A percentile compares a stretch with the other conserved stretches of the same genome.
Evolutionary conservation across 768 basidiomycete genomes (phyloP).

Genomic region (Glaciozyma martinii): DNA sequence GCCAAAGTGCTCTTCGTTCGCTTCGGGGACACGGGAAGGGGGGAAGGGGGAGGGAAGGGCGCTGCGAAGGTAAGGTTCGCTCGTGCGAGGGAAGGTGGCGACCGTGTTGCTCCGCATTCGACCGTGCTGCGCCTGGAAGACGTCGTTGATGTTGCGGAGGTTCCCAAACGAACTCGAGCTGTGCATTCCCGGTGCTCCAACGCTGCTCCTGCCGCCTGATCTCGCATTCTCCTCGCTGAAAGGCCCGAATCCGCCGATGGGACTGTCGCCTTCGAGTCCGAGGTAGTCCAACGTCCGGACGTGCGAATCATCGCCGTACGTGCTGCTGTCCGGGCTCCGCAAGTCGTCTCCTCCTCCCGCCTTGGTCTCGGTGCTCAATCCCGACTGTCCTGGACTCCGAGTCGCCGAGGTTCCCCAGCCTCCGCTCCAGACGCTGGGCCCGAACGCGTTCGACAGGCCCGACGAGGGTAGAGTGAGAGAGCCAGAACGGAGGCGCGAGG

Average conservation of each 20-base stretch:
- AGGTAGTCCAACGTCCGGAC: conserved; percentile 95
- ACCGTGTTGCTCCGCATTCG: conserved; percentile 22
- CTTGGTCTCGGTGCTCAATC: background rate
- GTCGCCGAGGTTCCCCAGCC: conserved; percentile 51
- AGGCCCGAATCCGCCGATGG: conserved; percentile 8
- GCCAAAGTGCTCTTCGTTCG: background rate
- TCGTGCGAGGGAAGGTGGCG: conserved; percentile 19
- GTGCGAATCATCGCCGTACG: conserved; percentile 62
- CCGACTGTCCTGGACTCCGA: background rate
- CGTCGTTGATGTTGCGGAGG: background rate
- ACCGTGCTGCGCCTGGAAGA: background rate
- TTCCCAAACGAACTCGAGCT: conserved; percentile 20
- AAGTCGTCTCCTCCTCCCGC: background rate
- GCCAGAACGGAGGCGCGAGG: conserved; percentile 78
- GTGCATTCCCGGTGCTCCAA: conserved; percentile 18
- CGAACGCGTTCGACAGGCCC: conserved; percentile 67
- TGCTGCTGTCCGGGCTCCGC: conserved; percentile 17
- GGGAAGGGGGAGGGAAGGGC: background rate
- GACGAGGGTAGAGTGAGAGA: conserved; percentile 78
- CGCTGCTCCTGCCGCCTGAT: background rate
- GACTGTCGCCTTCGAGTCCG: conserved; percentile 66
- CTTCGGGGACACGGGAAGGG: background rate
- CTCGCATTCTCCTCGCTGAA: background rate
- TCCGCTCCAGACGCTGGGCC: conserved; percentile 77
- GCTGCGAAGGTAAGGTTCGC: background rate